Conservation (phyloP, 1,139 yeast genomes). For the Saccharomycopsis phalli region DNA sequence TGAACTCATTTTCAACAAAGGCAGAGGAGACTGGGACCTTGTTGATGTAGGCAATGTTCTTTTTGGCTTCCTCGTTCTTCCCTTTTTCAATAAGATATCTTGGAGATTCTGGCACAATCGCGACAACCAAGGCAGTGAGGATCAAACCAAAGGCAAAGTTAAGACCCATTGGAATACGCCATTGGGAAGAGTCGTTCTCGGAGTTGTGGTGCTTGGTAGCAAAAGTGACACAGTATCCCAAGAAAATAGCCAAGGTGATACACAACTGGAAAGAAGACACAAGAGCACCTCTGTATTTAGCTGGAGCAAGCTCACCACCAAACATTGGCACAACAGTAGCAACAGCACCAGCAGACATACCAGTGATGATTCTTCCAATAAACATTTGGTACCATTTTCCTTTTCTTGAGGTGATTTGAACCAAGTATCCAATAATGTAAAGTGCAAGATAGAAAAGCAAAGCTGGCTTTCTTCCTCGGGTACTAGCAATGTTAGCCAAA, state of each 20-base stretch:
- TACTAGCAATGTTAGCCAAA: constrained; percentile 48
- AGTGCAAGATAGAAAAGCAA: constrained; percentile 46
- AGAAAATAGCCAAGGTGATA: constrained; percentile 54
- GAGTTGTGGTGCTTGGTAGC: constrained; percentile 38
- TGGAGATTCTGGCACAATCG: constrained; percentile 68
- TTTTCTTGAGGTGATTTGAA: constrained; percentile 49
- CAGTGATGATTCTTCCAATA: constrained; percentile 59
- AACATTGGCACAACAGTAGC: constrained; percentile 57
- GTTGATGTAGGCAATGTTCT: constrained; percentile 46
- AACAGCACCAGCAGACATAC: constrained; percentile 59
- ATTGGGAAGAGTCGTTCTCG: constrained; percentile 43
- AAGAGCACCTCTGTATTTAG: constrained; percentile 60
- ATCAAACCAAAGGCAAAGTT: constrained; percentile 31
- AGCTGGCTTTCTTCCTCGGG: constrained; percentile 54
- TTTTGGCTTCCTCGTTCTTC: constrained; percentile 48
- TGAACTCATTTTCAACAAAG: constrained; percentile 42
- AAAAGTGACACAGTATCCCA: constrained; percentile 56
- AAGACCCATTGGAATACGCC: constrained; percentile 58
- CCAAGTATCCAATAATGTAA: constrained; percentile 53
- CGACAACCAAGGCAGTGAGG: constrained; percentile 24
- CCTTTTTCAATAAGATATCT: constrained; percentile 53
- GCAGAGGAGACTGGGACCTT: constrained; percentile 40
- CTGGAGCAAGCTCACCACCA: constrained; percentile 61
- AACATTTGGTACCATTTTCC: constrained; percentile 45
- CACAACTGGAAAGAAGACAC: constrained; percentile 60